Conservation (phyloP, 140 eudicot species). For the Anethum foeniculum region DNA sequence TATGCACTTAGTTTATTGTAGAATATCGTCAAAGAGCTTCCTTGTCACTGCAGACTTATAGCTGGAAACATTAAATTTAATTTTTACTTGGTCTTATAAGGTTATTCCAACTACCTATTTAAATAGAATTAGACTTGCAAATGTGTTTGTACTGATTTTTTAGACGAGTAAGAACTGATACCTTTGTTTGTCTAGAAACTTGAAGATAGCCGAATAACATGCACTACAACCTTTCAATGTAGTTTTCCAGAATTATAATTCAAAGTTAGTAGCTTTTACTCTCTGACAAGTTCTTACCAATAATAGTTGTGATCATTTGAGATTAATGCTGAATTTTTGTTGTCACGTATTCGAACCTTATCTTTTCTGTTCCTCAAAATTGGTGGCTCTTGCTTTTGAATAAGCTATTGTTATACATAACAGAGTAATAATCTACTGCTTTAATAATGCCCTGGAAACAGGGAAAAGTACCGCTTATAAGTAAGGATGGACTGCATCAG, state of each 20-base stretch:
- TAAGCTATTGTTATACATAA: background rate
- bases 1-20: background rate
- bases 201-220: background rate
- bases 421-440: slow-evolving; percentile 1
- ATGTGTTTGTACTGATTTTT: background rate
- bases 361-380: background rate
- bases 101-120: background rate
- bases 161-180: background rate
- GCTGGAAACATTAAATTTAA: background rate
- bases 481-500: slow-evolving; percentile 75
- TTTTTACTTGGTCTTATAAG: background rate
- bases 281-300: background rate
- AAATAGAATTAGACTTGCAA: background rate
- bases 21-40: background rate
- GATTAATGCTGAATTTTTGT: background rate
- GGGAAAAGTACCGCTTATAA: slow-evolving; percentile 61
- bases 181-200: background rate
- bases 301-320: background rate
- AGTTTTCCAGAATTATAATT: background rate
- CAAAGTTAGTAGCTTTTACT: background rate
- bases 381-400: background rate
- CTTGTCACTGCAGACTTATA: background rate
- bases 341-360: background rate
- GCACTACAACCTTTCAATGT: background rate
- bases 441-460: slow-evolving; percentile 21